Percentiles rank a stretch among this genome's conserved stretches.
Conservation (phyloP, 768 basidiomycete genomes). For the Pleurotus salmoneostramineus region DNA sequence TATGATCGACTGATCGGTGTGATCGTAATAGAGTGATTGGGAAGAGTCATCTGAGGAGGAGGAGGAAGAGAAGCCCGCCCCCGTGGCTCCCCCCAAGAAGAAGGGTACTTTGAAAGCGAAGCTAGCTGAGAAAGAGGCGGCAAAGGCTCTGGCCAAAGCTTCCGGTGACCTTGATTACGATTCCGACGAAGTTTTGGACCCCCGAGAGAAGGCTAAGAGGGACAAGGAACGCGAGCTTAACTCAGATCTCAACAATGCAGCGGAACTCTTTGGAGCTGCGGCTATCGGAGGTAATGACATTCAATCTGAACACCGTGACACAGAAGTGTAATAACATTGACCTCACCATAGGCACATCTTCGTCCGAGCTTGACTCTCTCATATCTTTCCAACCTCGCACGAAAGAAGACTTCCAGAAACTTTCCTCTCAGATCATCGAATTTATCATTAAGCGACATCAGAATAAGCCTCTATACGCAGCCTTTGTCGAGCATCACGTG, state of each 20-base stretch:
- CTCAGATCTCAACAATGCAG: slow-evolving; percentile 82
- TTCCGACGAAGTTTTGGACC: slow-evolving; percentile 76
- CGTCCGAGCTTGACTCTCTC: slow-evolving; percentile 63
- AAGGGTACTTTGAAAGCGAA: slow-evolving; percentile 91
- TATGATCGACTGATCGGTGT: slow-evolving; percentile 9
- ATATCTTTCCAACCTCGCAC: slow-evolving; percentile 80
- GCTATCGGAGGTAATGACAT: slow-evolving; percentile 44
- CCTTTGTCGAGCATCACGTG: slow-evolving; percentile 83
- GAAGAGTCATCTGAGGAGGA: slow-evolving; percentile 72
- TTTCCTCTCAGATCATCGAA: slow-evolving; percentile 74
- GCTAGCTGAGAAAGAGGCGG: slow-evolving; percentile 87
- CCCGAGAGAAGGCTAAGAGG: slow-evolving; percentile 67
- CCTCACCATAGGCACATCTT: slow-evolving; percentile 51
- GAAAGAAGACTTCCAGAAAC: slow-evolving; percentile 79
- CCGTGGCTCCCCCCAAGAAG: slow-evolving; percentile 77
- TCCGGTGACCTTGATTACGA: slow-evolving; percentile 52
- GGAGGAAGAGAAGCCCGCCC: slow-evolving; percentile 51
- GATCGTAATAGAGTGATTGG: slow-evolving; percentile 79
- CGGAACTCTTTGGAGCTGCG: slow-evolving; percentile 73
- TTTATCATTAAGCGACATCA: slow-evolving; percentile 76
- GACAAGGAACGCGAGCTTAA: slow-evolving; percentile 83
- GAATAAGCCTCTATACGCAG: slow-evolving; percentile 74
- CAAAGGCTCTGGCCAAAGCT: slow-evolving; percentile 49
- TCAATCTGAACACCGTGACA: too few species aligned
- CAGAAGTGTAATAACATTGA: too few species aligned